Percentiles rank a stretch among this genome's conserved stretches.
These are phyloP conservation scores for Ballota nigra DNA, from an alignment of 257 asterid species.

Conservation along the genomic window DNA sequence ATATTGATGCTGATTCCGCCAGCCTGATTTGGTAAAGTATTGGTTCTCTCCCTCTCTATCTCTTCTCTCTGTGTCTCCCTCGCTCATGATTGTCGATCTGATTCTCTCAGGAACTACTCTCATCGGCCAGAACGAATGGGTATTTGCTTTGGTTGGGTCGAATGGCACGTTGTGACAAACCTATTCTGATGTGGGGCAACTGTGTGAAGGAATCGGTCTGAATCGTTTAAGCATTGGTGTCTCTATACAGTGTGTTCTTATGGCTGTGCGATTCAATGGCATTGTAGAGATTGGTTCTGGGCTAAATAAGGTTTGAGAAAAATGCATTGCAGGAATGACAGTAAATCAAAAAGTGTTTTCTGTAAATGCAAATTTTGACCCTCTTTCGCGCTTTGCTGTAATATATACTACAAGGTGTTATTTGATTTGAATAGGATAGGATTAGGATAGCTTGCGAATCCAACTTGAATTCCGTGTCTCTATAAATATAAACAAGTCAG, in stretches of 20 bases:
- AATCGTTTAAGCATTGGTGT: background rate
- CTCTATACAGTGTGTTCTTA: background rate
- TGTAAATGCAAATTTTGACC: constrained; percentile 34
- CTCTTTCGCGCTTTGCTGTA: background rate
- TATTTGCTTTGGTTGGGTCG: background rate
- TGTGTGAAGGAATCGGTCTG: background rate
- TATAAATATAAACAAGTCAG: too few relatives aligned
- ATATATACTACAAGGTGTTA: too few relatives aligned
- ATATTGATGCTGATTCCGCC: constrained; percentile 19
- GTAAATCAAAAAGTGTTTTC: background rate
- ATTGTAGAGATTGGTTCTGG: constrained; percentile 21
- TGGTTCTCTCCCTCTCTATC: background rate
- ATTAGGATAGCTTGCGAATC: too few relatives aligned
- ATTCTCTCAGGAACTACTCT: background rate
- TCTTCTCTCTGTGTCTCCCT: background rate
- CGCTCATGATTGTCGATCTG: background rate
- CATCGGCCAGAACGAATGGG: background rate
- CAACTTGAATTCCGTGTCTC: too few relatives aligned
- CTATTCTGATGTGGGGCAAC: background rate
- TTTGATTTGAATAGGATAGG: too few relatives aligned
- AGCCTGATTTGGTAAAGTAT: constrained; percentile 10
- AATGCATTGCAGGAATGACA: background rate
- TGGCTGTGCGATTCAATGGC: constrained; percentile 4
- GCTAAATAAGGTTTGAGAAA: background rate
- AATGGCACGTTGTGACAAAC: background rate